Evolutionary conservation across 2,329 filamentous ascomycete species (phyloP).

Genomic region (Lachnellula subtilissima): DNA sequence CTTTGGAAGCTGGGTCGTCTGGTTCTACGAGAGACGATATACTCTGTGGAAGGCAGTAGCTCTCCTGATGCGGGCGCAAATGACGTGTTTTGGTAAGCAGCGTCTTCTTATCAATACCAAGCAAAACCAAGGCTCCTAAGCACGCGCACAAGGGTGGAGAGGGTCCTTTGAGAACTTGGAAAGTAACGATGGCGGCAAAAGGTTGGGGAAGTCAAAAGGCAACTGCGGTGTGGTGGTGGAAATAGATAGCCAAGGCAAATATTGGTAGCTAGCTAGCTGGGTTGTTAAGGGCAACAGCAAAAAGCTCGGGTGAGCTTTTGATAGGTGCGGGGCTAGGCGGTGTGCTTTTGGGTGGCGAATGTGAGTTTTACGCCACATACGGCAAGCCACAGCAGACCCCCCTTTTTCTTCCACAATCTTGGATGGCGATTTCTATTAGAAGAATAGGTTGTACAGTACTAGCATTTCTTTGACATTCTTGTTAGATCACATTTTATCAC

Average conservation of each 20-base stretch:
- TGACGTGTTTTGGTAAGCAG: constrained; percentile 3
- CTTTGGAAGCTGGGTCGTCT: background rate
- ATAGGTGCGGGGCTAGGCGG: background rate
- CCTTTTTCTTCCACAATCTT: background rate
- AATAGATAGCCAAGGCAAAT: background rate
- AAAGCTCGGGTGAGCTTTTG: background rate
- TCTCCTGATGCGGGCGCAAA: background rate
- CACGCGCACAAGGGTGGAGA: constrained; percentile 2
- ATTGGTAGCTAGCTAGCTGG: background rate
- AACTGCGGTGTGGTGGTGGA: background rate
- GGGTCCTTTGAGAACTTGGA: background rate
- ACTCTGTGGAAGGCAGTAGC: background rate
- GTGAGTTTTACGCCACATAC: background rate
- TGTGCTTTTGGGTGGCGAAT: background rate
- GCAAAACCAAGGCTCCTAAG: background rate
- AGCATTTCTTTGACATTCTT: no score
- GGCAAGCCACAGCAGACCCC: background rate
- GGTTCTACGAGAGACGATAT: background rate
- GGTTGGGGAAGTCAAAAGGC: background rate
- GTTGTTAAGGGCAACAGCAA: background rate
- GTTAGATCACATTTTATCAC: background rate
- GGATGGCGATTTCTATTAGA: background rate
- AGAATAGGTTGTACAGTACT: no score
- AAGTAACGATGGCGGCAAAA: background rate
- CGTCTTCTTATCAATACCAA: background rate